A percentile compares a stretch with the other conserved stretches of the same genome.
These are phyloP conservation scores for Cardiospermum halicacabum DNA, from an alignment of 345 rosid species.

Conservation along the genomic window DNA sequence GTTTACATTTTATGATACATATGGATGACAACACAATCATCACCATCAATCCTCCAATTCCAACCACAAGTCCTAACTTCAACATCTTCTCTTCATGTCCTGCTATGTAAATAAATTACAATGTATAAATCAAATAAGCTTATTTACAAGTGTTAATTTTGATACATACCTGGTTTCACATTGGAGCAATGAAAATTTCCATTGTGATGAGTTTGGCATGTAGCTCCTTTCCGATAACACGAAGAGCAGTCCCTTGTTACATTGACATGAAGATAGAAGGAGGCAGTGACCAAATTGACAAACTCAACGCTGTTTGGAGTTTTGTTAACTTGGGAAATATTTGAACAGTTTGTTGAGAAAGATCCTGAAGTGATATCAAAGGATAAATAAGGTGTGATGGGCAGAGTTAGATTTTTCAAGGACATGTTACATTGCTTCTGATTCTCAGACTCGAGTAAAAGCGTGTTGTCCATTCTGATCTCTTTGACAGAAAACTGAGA, in stretches of 20 bases:
- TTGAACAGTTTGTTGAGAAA: slow-evolving; percentile 19
- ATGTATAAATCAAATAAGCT: background rate
- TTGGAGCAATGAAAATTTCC: background rate
- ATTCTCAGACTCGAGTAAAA: slow-evolving; percentile 12
- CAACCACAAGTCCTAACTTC: slow-evolving; percentile 14
- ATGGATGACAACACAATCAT: no score
- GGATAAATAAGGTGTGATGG: slow-evolving; percentile 24
- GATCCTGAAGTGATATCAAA: slow-evolving; percentile 2
- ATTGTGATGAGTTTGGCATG: background rate
- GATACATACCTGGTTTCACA: background rate
- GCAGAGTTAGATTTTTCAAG: slow-evolving; percentile 26
- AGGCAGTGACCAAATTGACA: slow-evolving; percentile 11
- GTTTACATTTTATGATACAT: no score
- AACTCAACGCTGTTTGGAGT: background rate
- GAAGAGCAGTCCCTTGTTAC: background rate
- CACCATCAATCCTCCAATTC: slow-evolving; percentile 29
- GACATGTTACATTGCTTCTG: background rate
- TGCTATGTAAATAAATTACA: background rate
- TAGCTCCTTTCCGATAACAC: slow-evolving; percentile 14
- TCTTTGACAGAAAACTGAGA: slow-evolving; percentile 15
- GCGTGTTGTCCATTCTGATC: slow-evolving; percentile 28
- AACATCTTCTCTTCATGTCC: background rate
- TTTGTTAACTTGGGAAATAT: slow-evolving; percentile 18
- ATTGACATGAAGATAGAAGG: slow-evolving; percentile 6
- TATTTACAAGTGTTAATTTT: no score